Evolutionary conservation across 169 alveolate genomes (phyloP), one percentile per base, ranked within the genome.

Genomic region (Plasmodium fragile): DNA sequence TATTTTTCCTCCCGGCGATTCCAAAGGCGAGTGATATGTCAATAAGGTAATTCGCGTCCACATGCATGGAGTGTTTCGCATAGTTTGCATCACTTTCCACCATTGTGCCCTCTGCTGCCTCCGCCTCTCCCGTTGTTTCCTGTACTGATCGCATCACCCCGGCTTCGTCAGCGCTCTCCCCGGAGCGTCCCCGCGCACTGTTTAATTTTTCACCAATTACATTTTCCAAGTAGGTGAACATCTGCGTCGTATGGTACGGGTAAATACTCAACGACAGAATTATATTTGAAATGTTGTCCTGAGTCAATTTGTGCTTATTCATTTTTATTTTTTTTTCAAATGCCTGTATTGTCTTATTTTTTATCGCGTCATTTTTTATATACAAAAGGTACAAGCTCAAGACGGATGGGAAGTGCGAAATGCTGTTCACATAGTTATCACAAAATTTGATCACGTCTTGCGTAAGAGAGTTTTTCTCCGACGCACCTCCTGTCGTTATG

Each of bases 251-350:
- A 69, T 89, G 94, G 82, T 69, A 43, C n/a, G 94, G 94, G 39
- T 79, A 69, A 69, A 89, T 89, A 45, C 94, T 89, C 49, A 89
- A 49, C 7, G 94, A 89, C 30, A 89, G 36, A 10, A 89, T 89
- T 53, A 89, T 89, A 30, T 89, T 69, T 36, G 94, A 78, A 5
- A 89, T 89, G 69, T 89, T 80, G n/a, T 79, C 65, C 45, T 89
- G 52, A 13, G 91, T 78, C 52, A 89, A 39, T 79, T 89, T 89
- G 45, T 89, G 80, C 65, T 89, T 89, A 79, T 89, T 89, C 70
- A 70, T 89, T 80, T 89, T 89, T 16, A 89, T 79, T 89, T 89
- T 89, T 41, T 89, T 53, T 65, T 89, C 94, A 89, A 89, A 89
- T 7, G 52, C 52, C 28, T 79, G 55, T 43, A 89, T 65, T 28